A percentile compares a stretch with the other conserved stretches of the same genome.
These are phyloP conservation scores for Cercospora sp. DNA, from an alignment of 2,329 filamentous ascomycete genomes.

Conservation along the genomic window DNA sequence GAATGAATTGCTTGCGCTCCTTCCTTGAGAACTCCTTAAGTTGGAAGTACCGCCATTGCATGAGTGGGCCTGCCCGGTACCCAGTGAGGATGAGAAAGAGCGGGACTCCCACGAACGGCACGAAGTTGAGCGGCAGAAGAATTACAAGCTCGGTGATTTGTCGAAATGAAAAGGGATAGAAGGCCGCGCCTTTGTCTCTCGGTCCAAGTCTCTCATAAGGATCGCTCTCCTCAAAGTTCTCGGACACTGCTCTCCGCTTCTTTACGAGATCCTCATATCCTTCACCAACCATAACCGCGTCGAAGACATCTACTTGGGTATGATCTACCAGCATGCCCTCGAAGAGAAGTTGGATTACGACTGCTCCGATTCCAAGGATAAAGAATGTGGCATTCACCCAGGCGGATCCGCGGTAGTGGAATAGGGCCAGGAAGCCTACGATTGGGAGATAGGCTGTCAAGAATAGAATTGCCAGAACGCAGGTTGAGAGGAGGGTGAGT, in stretches of 20 bases:
- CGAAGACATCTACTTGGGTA: constrained; percentile 77
- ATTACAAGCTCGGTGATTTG: constrained; percentile 82
- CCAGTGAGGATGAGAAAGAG: constrained; percentile 88
- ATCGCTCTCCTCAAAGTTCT: constrained; percentile 71
- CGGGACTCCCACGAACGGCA: constrained; percentile 79
- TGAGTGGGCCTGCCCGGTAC: constrained; percentile 80
- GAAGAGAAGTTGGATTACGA: constrained; percentile 60
- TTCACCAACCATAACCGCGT: constrained; percentile 74
- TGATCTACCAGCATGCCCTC: constrained; percentile 64
- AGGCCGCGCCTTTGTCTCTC: constrained; percentile 73
- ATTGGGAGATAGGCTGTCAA: constrained; percentile 86
- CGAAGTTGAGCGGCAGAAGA: constrained; percentile 72
- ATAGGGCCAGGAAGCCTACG: constrained; percentile 83
- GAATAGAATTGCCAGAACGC: constrained; percentile 85
- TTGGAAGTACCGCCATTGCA: constrained; percentile 89
- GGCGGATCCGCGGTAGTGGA: constrained; percentile 74
- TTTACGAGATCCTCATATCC: constrained; percentile 69
- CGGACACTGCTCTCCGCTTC: constrained; percentile 57
- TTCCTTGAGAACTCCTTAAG: constrained; percentile 73
- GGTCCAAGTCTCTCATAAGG: constrained; percentile 80
- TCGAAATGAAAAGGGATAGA: constrained; percentile 85
- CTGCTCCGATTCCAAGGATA: constrained; percentile 68
- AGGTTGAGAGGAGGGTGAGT: constrained; percentile 74
- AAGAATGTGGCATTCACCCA: constrained; percentile 87
- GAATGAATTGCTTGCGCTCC: constrained; percentile 70